Base-by-base conservation (phyloP, 169 alveolate species). In the Cryptosporidium sp. region DNA sequence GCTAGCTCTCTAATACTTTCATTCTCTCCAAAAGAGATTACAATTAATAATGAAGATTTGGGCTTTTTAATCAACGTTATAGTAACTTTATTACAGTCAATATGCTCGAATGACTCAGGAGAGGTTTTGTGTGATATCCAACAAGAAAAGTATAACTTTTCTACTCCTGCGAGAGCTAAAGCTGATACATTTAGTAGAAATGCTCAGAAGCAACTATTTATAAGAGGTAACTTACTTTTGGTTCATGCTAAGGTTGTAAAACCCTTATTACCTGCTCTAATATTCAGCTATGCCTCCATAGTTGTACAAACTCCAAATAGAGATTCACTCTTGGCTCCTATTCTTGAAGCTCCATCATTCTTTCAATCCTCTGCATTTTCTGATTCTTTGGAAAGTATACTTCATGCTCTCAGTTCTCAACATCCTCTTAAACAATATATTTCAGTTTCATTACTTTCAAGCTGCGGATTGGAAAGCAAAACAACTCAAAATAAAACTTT, bases 231-330 rank as follows among this genome's bases (percentile, higher is more conserved):
- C 70, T 29, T 80, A 23, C 60, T 80, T 18, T 31, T 80, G 42
- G 89, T 39, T 4, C 89, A 80, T 39, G 89, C 89, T 2, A 80
- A 65, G 51, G 75, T 80, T 29, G 89, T 80, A 42, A 80, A 80
- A 21, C 89, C 89, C 29, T 23, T 80, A 14, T 44, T 80, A 12
- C 69, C 89, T 29, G 67, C 69, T 10, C 35, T 80, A 16, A 42
- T 80, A 26, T 80, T 62, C 33, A 42, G 80, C 26, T 80, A 80
- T 51, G 89, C 89, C 42, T 62, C 89, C 21, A 62, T 80, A 18
- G 89, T 80, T 26, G 89, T 44, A 4, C 89, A 62, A 26, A 80
- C 89, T 18, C 89, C 89, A 10, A 80, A 80, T 39, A 80, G 89
- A 56, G 89, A 80, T 29, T 39, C 89, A 62, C 52, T 80, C 0